Evolutionary conservation across 2,329 filamentous ascomycete genomes (phyloP), one percentile per base, ranked within the genome.

Genomic region (Arthroderma sp.): DNA sequence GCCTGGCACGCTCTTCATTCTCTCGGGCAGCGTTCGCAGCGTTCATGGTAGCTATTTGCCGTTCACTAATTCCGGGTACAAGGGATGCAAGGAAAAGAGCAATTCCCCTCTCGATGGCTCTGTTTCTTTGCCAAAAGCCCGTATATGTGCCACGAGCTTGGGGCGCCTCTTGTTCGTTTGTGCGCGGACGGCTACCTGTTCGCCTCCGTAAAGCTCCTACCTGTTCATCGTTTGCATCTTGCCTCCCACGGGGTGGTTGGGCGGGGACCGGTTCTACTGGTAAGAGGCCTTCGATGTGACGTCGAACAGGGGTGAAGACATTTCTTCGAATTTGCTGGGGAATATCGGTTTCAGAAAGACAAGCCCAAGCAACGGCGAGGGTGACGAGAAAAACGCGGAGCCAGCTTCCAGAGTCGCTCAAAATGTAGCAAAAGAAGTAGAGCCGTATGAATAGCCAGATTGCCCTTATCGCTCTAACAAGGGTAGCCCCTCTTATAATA

Each of bases 31-130:
- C 72, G 61, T 78, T 74, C 15, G 77, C 73, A 56, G 78, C 77
- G 62, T 80, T 77, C 58, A 78, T 73, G 25, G 78, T 81, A 61
- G 76, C 72, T 13, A 84, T 78, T 65, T 82, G 79, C 6, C 79
- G 72, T 65, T 85, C 82, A 0, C 82, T 81, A 25, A 85, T 74
- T 0, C 82, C 82, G 0, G 82, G 82, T 65, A 82, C 78, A 54
- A 85, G 65, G 66, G 79, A 83, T 0, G 81, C 81, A 35, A 85
- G 66, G 59, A 85, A 82, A n/a, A 85, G 70, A n/a, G 80, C 79
- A 41, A 81, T 64, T 1, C 78, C 78, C 38, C 82, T 73, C 66
- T 84, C 81, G 38, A 57, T 60, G 11, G 58, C 59, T 49, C 62
- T 57, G n/a, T 62, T 28, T 37, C 58, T 58, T 54, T 61, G 37